Evolutionary conservation across 169 alveolate genomes (phyloP).

Genomic region (Cryptosporidium ryanae): DNA sequence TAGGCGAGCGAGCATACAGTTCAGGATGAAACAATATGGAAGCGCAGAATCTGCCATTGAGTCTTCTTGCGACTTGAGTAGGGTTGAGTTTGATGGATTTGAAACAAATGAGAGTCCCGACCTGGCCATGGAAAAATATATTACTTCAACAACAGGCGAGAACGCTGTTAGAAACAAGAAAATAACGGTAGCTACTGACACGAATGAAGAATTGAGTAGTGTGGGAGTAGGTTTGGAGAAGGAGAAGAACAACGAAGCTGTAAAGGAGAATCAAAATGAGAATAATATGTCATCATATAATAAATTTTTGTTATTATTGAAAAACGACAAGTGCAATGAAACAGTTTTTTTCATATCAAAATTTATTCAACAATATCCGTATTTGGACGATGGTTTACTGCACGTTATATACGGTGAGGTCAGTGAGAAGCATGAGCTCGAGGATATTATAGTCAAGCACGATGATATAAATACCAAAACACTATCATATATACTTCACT

Average conservation of each 20-base stretch:
- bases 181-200: conserved; percentile 2
- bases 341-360: conserved; percentile 74
- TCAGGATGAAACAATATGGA: conserved; percentile 10
- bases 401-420: conserved; percentile 29
- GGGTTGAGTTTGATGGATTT: conserved; percentile 22
- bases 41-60: conserved; percentile 4
- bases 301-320: conserved; percentile 81
- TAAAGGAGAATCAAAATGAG: conserved; percentile 12
- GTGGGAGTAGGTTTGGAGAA: background rate
- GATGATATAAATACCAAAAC: conserved; percentile 25
- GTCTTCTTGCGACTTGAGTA: conserved; percentile 9
- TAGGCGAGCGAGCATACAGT: no score
- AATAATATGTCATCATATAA: conserved; percentile 82
- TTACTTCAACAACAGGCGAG: background rate
- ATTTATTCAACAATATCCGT: conserved; percentile 64
- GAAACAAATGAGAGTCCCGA: conserved; percentile 21
- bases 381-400: conserved; percentile 28
- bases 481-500: conserved; percentile 28
- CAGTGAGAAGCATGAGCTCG: conserved; percentile 18
- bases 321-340: conserved; percentile 83
- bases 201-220: conserved; percentile 26
- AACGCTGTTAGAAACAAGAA: background rate
- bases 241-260: background rate
- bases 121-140: background rate
- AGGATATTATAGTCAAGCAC: background rate